Percentiles rank a stretch among this genome's conserved stretches.
Conservation (phyloP, 2,329 filamentous ascomycete species). For the Xylariomycetidae sp. region DNA sequence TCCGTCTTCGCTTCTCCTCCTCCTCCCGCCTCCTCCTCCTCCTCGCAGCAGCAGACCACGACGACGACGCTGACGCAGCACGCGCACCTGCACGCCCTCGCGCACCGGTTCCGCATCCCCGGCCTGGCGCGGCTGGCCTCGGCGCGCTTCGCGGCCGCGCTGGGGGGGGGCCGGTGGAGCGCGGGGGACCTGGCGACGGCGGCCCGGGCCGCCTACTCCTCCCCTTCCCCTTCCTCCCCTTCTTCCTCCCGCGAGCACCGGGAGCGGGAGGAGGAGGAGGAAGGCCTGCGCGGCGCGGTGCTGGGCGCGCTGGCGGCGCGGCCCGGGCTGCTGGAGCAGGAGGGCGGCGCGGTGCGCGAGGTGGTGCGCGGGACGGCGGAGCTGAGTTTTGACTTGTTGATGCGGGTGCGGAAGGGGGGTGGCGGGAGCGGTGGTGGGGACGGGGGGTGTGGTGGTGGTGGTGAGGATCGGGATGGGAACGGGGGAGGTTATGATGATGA, state of each 20-base stretch:
- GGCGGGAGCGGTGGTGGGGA: not conserved
- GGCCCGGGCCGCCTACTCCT: constrained; percentile 8
- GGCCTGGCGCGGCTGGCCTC: constrained; percentile 10
- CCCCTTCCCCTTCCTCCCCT: no score
- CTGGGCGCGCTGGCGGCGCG: constrained; percentile 7
- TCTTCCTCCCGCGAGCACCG: no score
- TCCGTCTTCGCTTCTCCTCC: not conserved
- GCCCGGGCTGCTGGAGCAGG: constrained; percentile 8
- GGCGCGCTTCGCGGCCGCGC: constrained; percentile 6
- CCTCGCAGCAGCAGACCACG: no score
- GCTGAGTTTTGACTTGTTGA: constrained; percentile 11
- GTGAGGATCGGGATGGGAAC: no score
- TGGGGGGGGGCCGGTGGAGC: constrained; percentile 6
- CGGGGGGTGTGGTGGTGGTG: not conserved
- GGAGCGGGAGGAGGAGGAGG: constrained; percentile 1
- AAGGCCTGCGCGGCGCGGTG: constrained; percentile 12
- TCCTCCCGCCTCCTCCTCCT: no score
- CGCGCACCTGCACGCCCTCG: constrained; percentile 11
- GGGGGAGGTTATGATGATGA: no score
- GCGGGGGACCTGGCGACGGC: constrained; percentile 11
- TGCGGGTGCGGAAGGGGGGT: constrained; percentile 2
- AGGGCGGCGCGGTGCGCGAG: constrained; percentile 5
- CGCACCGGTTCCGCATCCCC: constrained; percentile 7
- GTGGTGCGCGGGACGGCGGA: constrained; percentile 7
- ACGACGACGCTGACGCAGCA: constrained; percentile 10